These are phyloP conservation scores for Heterobasidion irregulare DNA, from an alignment of 1,284 basidiomycete genomes.

Conservation along the genomic window DNA sequence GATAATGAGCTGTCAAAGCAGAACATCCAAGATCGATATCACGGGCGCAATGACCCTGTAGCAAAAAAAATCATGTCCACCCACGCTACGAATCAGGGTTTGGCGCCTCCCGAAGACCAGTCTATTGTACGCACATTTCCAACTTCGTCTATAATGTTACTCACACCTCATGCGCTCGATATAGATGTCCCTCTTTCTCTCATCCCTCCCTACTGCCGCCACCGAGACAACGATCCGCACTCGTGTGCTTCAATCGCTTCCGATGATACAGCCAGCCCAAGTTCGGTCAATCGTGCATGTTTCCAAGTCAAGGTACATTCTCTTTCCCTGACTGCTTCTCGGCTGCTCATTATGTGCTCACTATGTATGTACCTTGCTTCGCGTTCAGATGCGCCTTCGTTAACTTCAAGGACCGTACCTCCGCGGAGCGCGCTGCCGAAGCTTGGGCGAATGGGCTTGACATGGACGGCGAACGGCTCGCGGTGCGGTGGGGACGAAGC, in stretches of 20 bases:
- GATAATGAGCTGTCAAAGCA: conserved; percentile 84
- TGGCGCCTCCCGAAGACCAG: conserved; percentile 85
- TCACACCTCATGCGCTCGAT: conserved; percentile 5
- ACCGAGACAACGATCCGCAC: conserved; percentile 79
- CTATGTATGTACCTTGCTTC: conserved; percentile 1
- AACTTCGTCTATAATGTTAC: neutral
- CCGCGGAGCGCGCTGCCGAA: conserved; percentile 82
- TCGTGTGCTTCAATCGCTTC: conserved; percentile 63
- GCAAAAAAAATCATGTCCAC: conserved; percentile 78
- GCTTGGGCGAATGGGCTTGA: conserved; percentile 86
- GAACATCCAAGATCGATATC: conserved; percentile 88
- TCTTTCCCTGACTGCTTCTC: neutral
- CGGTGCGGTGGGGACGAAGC: conserved; percentile 85
- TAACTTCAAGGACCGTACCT: conserved; percentile 78
- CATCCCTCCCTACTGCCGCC: conserved; percentile 68
- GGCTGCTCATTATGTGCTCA: neutral
- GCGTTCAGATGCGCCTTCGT: conserved; percentile 84
- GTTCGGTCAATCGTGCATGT: conserved; percentile 85
- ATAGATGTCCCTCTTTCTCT: conserved; percentile 88
- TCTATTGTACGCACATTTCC: conserved; percentile 54
- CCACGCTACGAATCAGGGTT: conserved; percentile 71
- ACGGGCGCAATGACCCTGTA: conserved; percentile 86
- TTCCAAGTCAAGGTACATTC: conserved; percentile 60
- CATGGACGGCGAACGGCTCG: conserved; percentile 67
- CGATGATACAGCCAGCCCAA: conserved; percentile 57